Evolutionary conservation across 2,329 filamentous ascomycete genomes (phyloP).

Genomic region (Chalaropsis thielavioides): DNA sequence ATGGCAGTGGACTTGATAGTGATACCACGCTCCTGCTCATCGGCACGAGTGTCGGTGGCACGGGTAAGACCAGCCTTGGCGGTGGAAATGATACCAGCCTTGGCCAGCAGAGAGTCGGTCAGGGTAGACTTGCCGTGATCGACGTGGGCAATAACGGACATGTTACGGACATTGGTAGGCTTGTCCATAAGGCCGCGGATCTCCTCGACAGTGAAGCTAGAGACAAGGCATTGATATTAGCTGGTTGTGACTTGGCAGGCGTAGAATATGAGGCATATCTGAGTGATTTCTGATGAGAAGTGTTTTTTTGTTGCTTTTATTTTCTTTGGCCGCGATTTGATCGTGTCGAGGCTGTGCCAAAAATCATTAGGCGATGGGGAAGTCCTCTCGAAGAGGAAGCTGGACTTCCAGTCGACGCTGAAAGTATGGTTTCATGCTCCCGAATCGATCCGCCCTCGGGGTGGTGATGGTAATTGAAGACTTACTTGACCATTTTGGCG

Average conservation of each 20-base stretch:
- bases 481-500: slow-evolving; percentile 99
- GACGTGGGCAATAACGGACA: slow-evolving; percentile 99
- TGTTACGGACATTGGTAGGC: slow-evolving; percentile 71
- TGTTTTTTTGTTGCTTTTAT: slow-evolving; percentile 6
- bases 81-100: slow-evolving; percentile 98
- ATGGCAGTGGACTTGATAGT: slow-evolving; percentile 99
- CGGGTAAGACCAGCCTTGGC: slow-evolving; percentile 92
- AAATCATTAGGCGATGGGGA: not conserved
- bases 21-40: slow-evolving; percentile 99
- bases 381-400: not conserved
- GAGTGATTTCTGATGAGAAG: not conserved
- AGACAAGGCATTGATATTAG: slow-evolving; percentile 32
- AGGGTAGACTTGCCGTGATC: slow-evolving; percentile 99
- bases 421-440: not conserved
- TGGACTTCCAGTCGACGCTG: not conserved
- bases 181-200: slow-evolving; percentile 67
- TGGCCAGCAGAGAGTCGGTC: slow-evolving; percentile 97
- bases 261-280: slow-evolving; percentile 24
- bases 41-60: slow-evolving; percentile 90
- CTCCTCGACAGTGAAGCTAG: slow-evolving; percentile 97
- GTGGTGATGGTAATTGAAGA: slow-evolving; percentile 24
- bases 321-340: not conserved
- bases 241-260: not conserved
- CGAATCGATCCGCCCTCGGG: not conserved
- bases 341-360: not conserved